phyloP scores from a whole-genome alignment of 1,284 basidiomycete genomes.

The Meira nashicola region DNA sequence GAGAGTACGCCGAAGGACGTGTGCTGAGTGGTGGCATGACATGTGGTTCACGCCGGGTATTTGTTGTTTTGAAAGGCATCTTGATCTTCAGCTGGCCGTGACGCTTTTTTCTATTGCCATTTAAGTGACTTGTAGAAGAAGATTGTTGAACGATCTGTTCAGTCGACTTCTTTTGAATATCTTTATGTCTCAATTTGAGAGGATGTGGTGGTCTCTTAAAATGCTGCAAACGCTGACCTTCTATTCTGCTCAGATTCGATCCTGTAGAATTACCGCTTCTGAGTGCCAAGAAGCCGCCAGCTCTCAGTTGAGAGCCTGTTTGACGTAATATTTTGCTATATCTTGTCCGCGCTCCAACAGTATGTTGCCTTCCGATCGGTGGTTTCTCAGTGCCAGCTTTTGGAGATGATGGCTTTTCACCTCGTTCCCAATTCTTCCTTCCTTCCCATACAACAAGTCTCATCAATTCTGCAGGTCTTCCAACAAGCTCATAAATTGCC shows the following conservation, averaged over 20 bases:
- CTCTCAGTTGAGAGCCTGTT: slow-evolving; percentile 2
- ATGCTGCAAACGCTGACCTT: not conserved
- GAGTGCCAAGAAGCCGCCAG: slow-evolving; percentile 1
- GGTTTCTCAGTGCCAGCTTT: slow-evolving; percentile 23
- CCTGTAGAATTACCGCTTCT: slow-evolving; percentile 7
- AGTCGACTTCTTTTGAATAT: not conserved
- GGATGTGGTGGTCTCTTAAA: slow-evolving; percentile 3
- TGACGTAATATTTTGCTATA: slow-evolving; percentile 13
- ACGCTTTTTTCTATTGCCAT: no score
- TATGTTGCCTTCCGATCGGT: slow-evolving; percentile 5
- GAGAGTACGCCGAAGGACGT: slow-evolving; percentile 28
- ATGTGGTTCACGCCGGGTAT: not conserved
- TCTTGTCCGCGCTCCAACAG: slow-evolving; percentile 17
- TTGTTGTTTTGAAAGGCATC: slow-evolving; percentile 5
- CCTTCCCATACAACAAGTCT: slow-evolving; percentile 52
- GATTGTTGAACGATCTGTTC: not conserved
- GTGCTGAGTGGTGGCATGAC: slow-evolving; percentile 22
- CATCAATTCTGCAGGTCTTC: slow-evolving; percentile 52
- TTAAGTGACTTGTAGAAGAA: not conserved
- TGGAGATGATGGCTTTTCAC: not conserved
- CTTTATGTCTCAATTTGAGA: not conserved
- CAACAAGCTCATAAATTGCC: slow-evolving; percentile 44
- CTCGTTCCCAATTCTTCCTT: slow-evolving; percentile 41
- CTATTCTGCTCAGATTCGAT: not conserved
- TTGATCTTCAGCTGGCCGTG: not conserved